Evolutionary conservation across 2,329 filamentous ascomycete genomes (phyloP).

Genomic region (Neonectria ditissima): DNA sequence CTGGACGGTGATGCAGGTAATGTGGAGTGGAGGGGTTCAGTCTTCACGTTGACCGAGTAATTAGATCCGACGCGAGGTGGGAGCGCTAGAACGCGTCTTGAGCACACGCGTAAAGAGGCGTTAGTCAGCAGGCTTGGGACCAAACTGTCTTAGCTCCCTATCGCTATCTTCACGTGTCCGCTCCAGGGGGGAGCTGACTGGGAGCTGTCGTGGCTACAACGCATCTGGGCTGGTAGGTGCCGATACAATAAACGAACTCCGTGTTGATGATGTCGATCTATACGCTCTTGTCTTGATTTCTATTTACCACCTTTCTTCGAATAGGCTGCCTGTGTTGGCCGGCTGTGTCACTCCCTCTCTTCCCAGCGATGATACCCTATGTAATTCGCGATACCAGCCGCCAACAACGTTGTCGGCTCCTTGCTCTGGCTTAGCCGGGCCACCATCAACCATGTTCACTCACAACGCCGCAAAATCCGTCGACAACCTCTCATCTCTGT

Average conservation of each 20-base stretch:
- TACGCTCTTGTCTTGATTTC: conserved; percentile 36
- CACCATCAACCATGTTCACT: conserved; percentile 66
- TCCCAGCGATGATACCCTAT: conserved; percentile 63
- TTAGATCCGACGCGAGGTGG: conserved; percentile 20
- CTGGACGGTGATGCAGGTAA: conserved; percentile 33
- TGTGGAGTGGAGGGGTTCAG: conserved; percentile 43
- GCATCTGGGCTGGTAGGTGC: conserved; percentile 31
- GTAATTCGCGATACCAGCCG: conserved; percentile 52
- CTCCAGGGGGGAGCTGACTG: conserved; percentile 30
- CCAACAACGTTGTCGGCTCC: conserved; percentile 53
- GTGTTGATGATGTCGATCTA: conserved; percentile 38
- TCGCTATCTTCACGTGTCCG: conserved; percentile 39
- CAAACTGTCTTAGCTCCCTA: conserved; percentile 2
- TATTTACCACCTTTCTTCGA: conserved; percentile 27
- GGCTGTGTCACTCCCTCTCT: conserved; percentile 33
- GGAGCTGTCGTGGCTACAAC: conserved; percentile 41
- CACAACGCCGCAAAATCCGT: conserved; percentile 71
- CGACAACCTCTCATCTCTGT: conserved; percentile 70
- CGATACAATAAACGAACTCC: conserved; percentile 31
- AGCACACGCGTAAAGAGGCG: conserved; percentile 14
- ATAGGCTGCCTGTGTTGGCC: conserved; percentile 15
- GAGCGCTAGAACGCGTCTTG: conserved; percentile 34
- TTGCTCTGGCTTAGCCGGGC: conserved; percentile 28
- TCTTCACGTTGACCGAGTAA: conserved; percentile 35
- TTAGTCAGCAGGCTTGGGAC: neutral